Evolutionary conservation across 257 asterid species (phyloP), one percentile per base, ranked within the genome.

Genomic region (Lantana camara): DNA sequence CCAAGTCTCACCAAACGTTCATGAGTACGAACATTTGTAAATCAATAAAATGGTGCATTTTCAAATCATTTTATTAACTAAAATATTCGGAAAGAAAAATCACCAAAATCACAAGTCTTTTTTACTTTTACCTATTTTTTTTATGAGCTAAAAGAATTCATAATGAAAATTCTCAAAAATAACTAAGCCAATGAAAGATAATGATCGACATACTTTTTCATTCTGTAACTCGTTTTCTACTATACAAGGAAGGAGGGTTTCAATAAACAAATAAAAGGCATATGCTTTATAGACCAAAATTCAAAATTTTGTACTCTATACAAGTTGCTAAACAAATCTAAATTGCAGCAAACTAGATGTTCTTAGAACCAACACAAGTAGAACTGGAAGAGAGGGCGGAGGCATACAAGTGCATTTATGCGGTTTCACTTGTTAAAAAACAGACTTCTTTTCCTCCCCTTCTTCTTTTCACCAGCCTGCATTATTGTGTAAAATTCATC

Each of bases 391-490:
- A 34, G 15, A 2, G 12, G 64, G 24, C 44, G 13, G 16, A 7
- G 62, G 6, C 17, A 24, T 3, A 48, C 49, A 27, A 63, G 22
- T 49, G 58, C 37, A 41, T 56, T 62, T 56, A 48, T 34, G 57
- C n/a, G 49, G 21, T 67, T 38, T 69, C 46, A 81, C 84, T 83
- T 82, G 79, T 70, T 88, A 77, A 86, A 91, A 70, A 91, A 91
- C 42, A 88, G 58, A 30, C 94, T 82, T 73, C 79, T 86, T 71
- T 85, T 88, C 76, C 70, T 88, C 37, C 82, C 77, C 65, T 85
- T 91, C 85, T 77, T 91, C 81, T 83, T 91, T 71, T 84, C 96
- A 70, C 78, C 80, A 70, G 95, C 98, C 96, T 90, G 92, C 86
- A 81, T 17, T 34, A 63, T 65, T 59, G 7, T 15, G 52, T 75